These are phyloP conservation scores for Athelia psychrophila DNA, from an alignment of 1,284 basidiomycete species.

Conservation along the genomic window DNA sequence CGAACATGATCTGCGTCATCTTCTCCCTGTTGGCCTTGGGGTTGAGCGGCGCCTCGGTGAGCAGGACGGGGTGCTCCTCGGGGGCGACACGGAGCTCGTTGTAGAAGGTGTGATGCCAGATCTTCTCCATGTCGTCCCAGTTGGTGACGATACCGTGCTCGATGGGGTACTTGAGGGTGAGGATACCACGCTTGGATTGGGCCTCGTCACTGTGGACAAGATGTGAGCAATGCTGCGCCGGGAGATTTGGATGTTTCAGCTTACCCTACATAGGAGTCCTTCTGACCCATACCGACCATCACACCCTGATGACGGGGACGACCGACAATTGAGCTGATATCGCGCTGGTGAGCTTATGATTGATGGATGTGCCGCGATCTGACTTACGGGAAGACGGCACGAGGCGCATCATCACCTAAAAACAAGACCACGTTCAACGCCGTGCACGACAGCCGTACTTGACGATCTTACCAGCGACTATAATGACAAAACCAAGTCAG, in stretches of 20 bases:
- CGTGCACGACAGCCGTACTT: no score
- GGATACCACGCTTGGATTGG: conserved; percentile 90
- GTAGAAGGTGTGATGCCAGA: conserved; percentile 89
- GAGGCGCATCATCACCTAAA: conserved; percentile 73
- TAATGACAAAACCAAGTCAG: conserved; percentile 7
- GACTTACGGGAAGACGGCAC: conserved; percentile 70
- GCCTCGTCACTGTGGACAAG: conserved; percentile 66
- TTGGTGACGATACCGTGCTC: conserved; percentile 86
- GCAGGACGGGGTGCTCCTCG: conserved; percentile 88
- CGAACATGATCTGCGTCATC: conserved; percentile 96
- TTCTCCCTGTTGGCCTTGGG: conserved; percentile 92
- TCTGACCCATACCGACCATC: conserved; percentile 83
- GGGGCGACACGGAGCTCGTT: conserved; percentile 77
- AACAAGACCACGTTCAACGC: not conserved
- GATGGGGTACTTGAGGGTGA: conserved; percentile 83
- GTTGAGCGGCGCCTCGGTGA: conserved; percentile 88
- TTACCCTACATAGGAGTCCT: conserved; percentile 79
- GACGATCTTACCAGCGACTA: conserved; percentile 30
- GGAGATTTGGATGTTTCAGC: conserved; percentile 9
- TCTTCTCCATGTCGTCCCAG: conserved; percentile 95
- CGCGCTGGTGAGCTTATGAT: not conserved
- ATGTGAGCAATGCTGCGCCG: conserved; percentile 3
- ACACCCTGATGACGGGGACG: conserved; percentile 86
- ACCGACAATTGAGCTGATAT: conserved; percentile 73
- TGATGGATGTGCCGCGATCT: conserved; percentile 11